Base-by-base conservation (phyloP, 768 basidiomycete species). In the Termitomyces sp. region DNA sequence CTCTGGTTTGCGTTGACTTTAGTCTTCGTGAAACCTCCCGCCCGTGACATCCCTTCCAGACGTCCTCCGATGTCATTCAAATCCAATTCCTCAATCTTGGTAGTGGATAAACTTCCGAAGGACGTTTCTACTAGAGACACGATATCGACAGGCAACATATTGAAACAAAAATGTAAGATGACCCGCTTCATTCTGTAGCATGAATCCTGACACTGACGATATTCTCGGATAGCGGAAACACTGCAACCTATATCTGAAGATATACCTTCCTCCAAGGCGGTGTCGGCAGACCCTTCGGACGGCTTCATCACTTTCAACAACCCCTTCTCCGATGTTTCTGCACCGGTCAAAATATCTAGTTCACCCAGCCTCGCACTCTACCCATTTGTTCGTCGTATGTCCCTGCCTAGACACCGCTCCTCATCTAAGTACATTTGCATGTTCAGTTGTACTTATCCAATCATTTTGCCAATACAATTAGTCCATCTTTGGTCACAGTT, bases 371-470 rank as follows among this genome's bases (percentile, higher is more conserved):
- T 52, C 12, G 57, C 63, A 31, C 55, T 64, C 0, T 47, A 45
- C 10, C 60, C 64, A 4, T 56, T 61, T 17, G 58, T 54, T 34
- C 58, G 64, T 10, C 60, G 64, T 4, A 31, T 65, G 36, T 61
- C 64, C 7, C 31, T 61, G 15, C 20, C 57, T 34, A 5, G 50
- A 52, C 4, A 52, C 48, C 14, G 43, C 11, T 14, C 60, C 37
- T 37, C 48, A 17, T 25, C 25, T 1, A 25, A 9, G 4, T 12
- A 4, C 11, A 11, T 47, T 25, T 25, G 20, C 45, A 46, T 43
- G 15, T 17, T 15, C 25, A 40, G n/a, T 17, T 4, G n/a, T 17
- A 43, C 5, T 6, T 1, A n/a, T 25, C 25, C 25, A 2, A 17
- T 3, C 17, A 17, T 15, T 43, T 43, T 7, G 17, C 1, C 17